Evolutionary conservation across 495 filamentous ascomycete genomes (phyloP).

Genomic region (Neurospora discreta): DNA sequence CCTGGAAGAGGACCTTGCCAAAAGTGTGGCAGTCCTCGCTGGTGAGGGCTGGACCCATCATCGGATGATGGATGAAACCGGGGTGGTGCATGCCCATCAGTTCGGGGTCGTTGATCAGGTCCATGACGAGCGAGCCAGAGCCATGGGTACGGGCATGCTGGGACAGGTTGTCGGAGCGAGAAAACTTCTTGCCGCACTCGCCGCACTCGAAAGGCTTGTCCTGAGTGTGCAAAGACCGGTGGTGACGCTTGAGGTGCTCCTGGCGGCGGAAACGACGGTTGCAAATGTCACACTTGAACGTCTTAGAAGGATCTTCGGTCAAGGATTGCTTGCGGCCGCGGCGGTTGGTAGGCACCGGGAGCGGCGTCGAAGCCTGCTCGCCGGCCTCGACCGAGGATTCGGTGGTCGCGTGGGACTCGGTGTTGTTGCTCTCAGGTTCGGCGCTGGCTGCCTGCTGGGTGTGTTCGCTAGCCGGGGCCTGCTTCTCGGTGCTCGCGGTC

Average conservation of each 20-base stretch:
- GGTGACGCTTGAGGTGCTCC: constrained; percentile 98
- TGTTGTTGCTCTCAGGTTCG: constrained; percentile 5
- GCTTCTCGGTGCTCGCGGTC: constrained; percentile 27
- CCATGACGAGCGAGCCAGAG: constrained; percentile 79
- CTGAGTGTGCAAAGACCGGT: constrained; percentile 93
- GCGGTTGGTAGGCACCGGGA: constrained; percentile 65
- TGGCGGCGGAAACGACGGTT: constrained; percentile 95
- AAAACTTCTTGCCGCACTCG: constrained; percentile 99
- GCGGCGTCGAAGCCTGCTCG: constrained; percentile 24
- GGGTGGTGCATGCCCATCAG: constrained; percentile 14
- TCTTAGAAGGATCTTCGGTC: constrained; percentile 97
- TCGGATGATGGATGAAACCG: constrained; percentile 7
- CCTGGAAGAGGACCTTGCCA: constrained; percentile 66
- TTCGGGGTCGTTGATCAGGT: constrained; percentile 68
- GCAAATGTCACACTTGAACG: constrained; percentile 92
- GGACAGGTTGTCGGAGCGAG: constrained; percentile 89
- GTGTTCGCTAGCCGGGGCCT: constrained; percentile 9
- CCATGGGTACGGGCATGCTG: constrained; percentile 95
- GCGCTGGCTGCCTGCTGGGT: constrained; percentile 5
- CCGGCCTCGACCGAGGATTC: constrained; percentile 16
- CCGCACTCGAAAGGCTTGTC: constrained; percentile 97
- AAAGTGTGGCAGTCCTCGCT: constrained; percentile 48
- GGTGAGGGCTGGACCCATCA: constrained; percentile 21
- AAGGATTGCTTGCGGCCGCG: constrained; percentile 97
- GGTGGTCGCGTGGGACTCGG: constrained; percentile 16